Base-by-base conservation (phyloP, 129 eudicot species). In the Logfia minima region DNA sequence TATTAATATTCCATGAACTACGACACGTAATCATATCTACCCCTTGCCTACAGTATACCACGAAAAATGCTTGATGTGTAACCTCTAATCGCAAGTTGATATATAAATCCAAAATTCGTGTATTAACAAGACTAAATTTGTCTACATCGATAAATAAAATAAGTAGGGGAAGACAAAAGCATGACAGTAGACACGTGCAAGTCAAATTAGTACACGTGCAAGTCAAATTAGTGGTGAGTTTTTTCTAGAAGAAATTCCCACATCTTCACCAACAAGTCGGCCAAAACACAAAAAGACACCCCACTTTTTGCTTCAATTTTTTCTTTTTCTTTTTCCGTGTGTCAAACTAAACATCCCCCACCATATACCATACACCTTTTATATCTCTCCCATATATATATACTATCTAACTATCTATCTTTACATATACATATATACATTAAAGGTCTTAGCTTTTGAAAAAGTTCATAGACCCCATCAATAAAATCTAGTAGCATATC, bases 171-270 rank as follows among this genome's bases (percentile, higher is more conserved):
- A 68, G 32, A 70, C 51, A 70, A 43, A 14, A 74, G 17, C 37
- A 66, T 66, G 80, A 14, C 22, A 55, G 26, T n/a, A 34, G 73
- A 64, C 78, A 79, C 78, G 83, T 72, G 78, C 72, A 34, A 64
- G 82, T 66, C 70, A 66, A 66, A 28, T 68, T 2, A 35, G n/a
- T 19, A 64, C 78, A 79, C 78, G 83, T 64, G 78, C 72, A 34
- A 64, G 82, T 66, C 70, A 66, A 66, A 28, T 68, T 2, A 35
- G n/a, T 19, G 56, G 41, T 74, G 72, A 48, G 62, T 37, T 66
- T 2, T 71, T 80, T 80, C 84, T 80, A 80, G 84, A 80, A 74
- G 70, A 74, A 62, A 21, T 22, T 32, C 77, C 35, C 31, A 78
- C 76, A 68, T 55, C 74, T 68, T 55, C 75, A 77, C 63, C 76